Conservation (phyloP, 306 rosid genomes). For the Dryas alaskensis region DNA sequence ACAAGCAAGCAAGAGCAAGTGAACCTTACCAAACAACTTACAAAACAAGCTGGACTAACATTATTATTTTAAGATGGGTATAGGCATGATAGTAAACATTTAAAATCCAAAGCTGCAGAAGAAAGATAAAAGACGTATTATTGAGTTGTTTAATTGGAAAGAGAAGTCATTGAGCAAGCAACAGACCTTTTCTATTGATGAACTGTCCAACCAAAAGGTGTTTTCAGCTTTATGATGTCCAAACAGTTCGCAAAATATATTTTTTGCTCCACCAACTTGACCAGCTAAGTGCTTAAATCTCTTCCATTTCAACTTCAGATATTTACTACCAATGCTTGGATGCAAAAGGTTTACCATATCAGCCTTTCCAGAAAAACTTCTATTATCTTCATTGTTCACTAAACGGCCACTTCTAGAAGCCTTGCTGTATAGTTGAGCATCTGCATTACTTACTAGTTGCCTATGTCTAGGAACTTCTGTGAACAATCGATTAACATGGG, state of each 20-base stretch:
- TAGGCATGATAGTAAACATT: neutral
- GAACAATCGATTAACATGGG: constrained; percentile 37
- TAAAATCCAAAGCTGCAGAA: constrained; percentile 17
- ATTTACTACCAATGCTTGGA: constrained; percentile 45
- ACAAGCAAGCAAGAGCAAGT: neutral
- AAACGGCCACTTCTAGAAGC: constrained; percentile 28
- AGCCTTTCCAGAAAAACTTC: constrained; percentile 31
- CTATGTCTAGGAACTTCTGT: constrained; percentile 41
- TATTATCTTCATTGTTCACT: constrained; percentile 26
- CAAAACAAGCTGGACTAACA: neutral
- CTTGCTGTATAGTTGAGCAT: constrained; percentile 30
- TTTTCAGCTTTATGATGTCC: constrained; percentile 72
- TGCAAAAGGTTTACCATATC: constrained; percentile 39
- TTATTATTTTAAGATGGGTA: neutral
- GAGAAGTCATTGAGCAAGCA: constrained; percentile 18
- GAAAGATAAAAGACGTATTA: constrained; percentile 1
- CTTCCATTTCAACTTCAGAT: constrained; percentile 82
- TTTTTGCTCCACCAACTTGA: constrained; percentile 79
- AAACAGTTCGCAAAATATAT: constrained; percentile 70
- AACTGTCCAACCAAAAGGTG: constrained; percentile 98
- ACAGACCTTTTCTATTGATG: constrained; percentile 85
- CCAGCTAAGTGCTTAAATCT: constrained; percentile 63
- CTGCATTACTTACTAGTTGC: constrained; percentile 32
- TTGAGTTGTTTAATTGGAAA: constrained; percentile 14
- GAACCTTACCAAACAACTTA: neutral